Conservation (phyloP, 148 eudicot species). For the Chenopodium berlandieri region DNA sequence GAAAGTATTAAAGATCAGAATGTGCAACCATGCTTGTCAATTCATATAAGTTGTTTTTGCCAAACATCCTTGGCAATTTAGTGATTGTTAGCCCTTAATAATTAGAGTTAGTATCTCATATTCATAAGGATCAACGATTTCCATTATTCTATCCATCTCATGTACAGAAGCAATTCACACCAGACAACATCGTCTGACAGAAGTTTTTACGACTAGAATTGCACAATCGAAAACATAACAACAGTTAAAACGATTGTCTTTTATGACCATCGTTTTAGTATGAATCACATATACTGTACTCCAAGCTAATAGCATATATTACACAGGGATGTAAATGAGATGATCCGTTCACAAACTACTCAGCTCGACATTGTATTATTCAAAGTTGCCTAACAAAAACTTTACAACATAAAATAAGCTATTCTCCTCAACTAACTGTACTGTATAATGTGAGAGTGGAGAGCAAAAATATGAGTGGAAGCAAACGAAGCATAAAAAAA, state of each 20-base stretch:
- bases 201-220: neutral
- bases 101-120: neutral
- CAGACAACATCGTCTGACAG: neutral
- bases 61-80: neutral
- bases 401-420: neutral
- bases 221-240: too few species aligned
- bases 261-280: too few species aligned
- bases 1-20: too few species aligned
- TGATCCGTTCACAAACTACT: too few species aligned
- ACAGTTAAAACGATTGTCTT: too few species aligned
- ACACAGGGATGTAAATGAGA: too few species aligned
- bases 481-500: slow-evolving; percentile 5
- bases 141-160: neutral
- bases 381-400: neutral
- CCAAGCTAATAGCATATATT: too few species aligned
- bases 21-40: neutral
- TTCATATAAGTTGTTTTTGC: neutral
- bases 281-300: too few species aligned
- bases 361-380: too few species aligned
- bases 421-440: neutral
- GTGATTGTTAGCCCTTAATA: neutral
- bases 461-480: slow-evolving; percentile 15
- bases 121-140: neutral
- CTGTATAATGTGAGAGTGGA: neutral
- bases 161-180: neutral